Conservation (phyloP, 441 rosid species). For the Pelargonium australe region DNA sequence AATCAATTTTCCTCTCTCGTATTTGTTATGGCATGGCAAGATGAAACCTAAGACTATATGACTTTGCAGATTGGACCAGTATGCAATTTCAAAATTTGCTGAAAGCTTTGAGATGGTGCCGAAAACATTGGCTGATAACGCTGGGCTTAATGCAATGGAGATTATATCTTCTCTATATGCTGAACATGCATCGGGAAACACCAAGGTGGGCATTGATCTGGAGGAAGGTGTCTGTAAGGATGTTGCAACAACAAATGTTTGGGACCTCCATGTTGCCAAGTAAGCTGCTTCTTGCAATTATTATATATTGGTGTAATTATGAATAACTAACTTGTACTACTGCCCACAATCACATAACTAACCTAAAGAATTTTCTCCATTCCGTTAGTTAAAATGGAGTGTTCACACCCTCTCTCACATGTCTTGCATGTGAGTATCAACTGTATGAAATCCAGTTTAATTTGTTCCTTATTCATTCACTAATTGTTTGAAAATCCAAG, state of each 20-base stretch:
- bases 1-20: background rate
- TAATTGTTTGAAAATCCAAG: too few relatives aligned
- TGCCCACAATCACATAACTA: too few relatives aligned
- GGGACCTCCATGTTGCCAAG: constrained; percentile 97
- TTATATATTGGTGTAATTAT: background rate
- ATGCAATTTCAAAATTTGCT: constrained; percentile 90
- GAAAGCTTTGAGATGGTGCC: constrained; percentile 99
- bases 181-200: constrained; percentile 85
- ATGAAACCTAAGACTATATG: background rate
- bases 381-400: too few relatives aligned
- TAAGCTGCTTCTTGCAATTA: constrained; percentile 27
- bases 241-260: constrained; percentile 51
- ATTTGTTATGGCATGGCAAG: background rate
- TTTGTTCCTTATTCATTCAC: too few relatives aligned
- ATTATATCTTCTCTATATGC: constrained; percentile 86
- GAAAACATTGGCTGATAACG: constrained; percentile 85
- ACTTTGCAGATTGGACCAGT: constrained; percentile 84
- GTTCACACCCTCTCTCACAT: too few relatives aligned
- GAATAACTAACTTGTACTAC: too few relatives aligned
- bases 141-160: constrained; percentile 96
- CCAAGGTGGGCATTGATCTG: constrained; percentile 84
- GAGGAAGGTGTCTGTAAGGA: constrained; percentile 79
- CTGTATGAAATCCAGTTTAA: too few relatives aligned
- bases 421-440: too few relatives aligned
- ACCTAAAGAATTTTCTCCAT: too few relatives aligned